Evolutionary conservation across 2,329 filamentous ascomycete species (phyloP).

Genomic region (Tympanopsis confertula): DNA sequence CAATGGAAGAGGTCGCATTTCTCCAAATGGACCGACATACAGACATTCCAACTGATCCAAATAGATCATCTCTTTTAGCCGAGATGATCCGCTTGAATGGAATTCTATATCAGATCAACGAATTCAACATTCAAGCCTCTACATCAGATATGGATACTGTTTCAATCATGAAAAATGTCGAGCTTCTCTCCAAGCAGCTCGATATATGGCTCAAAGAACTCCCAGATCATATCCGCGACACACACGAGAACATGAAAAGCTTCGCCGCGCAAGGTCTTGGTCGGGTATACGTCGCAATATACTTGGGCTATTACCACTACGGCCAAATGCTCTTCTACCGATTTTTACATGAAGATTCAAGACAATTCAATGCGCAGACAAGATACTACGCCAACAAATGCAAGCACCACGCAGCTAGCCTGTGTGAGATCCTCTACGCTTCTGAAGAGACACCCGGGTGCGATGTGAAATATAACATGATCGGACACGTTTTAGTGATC

Average conservation of each 20-base stretch:
- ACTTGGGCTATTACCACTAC: slow-evolving; percentile 33
- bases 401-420: slow-evolving; percentile 22
- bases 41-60: no score
- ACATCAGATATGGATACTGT: slow-evolving; percentile 10
- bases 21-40: no score
- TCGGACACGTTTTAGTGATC: slow-evolving; percentile 32
- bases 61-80: no score
- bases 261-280: slow-evolving; percentile 25
- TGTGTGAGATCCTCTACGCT: slow-evolving; percentile 26
- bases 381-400: slow-evolving; percentile 22
- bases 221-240: slow-evolving; percentile 21
- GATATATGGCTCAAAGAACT: slow-evolving; percentile 21
- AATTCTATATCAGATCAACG: slow-evolving; percentile 26
- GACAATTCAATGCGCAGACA: slow-evolving; percentile 5
- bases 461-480: slow-evolving; percentile 28
- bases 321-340: slow-evolving; percentile 33
- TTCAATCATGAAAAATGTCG: slow-evolving; percentile 9
- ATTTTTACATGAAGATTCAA: slow-evolving; percentile 22
- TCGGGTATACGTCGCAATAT: slow-evolving; percentile 27
- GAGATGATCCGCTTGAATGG: slow-evolving; percentile 24
- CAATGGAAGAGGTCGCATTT: no score
- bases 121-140: slow-evolving; percentile 20
- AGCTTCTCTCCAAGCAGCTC: slow-evolving; percentile 16
- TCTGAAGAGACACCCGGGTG: slow-evolving; percentile 21
- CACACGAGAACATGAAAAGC: slow-evolving; percentile 21